Evolutionary conservation across 805 yeast genomes (phyloP).

Genomic region (Monosporozyma solicola): DNA sequence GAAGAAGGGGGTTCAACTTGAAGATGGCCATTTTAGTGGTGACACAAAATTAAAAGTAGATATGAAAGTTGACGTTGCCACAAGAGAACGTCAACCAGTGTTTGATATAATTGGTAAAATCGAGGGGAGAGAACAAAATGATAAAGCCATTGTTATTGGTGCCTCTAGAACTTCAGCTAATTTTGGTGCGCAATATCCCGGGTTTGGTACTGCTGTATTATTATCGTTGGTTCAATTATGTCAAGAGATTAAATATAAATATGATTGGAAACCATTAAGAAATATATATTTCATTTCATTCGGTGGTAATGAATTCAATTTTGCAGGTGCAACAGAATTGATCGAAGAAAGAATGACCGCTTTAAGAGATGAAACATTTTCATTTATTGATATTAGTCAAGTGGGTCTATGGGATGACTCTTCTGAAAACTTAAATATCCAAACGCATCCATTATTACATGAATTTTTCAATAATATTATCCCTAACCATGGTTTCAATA

Average conservation of each 20-base stretch:
- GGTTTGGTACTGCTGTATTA: conserved; percentile 66
- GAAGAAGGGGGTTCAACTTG: conserved; percentile 22
- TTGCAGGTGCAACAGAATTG: conserved; percentile 81
- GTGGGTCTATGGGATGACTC: conserved; percentile 39
- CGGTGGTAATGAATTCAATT: conserved; percentile 72
- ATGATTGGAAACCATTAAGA: conserved; percentile 77
- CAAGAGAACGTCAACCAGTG: conserved; percentile 49
- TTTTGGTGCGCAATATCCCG: conserved; percentile 62
- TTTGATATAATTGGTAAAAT: conserved; percentile 77
- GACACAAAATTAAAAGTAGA: conserved; percentile 12
- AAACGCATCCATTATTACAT: conserved; percentile 58
- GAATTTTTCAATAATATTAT: conserved; percentile 32
- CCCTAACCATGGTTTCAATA: conserved; percentile 14
- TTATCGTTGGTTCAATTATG: conserved; percentile 64
- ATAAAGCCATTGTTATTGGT: conserved; percentile 66
- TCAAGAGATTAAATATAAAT: conserved; percentile 50
- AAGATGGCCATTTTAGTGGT: conserved; percentile 19
- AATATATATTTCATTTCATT: conserved; percentile 75
- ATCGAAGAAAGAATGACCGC: conserved; percentile 46
- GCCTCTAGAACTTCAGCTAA: conserved; percentile 74
- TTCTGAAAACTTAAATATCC: conserved; percentile 43
- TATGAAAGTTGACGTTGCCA: conserved; percentile 35
- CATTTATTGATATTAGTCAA: conserved; percentile 61
- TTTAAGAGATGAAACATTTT: conserved; percentile 50
- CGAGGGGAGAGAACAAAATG: conserved; percentile 71